These are phyloP conservation scores for Saccharum hybrid DNA, from an alignment of 202 grass and related monocot species.

Conservation along the genomic window DNA sequence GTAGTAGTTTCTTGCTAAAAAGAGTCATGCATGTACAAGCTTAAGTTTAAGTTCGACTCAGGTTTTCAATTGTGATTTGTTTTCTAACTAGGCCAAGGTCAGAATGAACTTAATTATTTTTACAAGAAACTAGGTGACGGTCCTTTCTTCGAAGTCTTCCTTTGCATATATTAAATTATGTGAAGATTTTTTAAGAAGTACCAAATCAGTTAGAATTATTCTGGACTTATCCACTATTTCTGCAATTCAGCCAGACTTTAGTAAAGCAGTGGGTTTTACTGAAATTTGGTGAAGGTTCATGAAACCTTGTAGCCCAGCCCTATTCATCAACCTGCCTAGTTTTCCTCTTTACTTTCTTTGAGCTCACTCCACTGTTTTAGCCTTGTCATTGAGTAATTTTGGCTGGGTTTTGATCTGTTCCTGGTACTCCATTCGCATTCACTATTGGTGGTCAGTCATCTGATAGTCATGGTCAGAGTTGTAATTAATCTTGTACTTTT, in stretches of 20 bases:
- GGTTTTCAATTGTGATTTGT: not conserved
- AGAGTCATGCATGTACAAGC: not conserved
- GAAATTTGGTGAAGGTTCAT: not conserved
- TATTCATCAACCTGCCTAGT: no score
- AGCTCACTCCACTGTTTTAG: no score
- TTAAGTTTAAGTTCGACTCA: not conserved
- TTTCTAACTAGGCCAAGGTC: constrained; percentile 22
- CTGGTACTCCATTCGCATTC: no score
- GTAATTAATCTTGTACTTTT: no score
- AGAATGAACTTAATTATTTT: constrained; percentile 13
- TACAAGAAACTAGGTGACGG: not conserved
- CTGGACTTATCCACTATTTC: not conserved
- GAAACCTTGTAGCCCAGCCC: no score
- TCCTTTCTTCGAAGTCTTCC: not conserved
- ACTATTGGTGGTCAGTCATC: no score
- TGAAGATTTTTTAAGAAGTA: not conserved
- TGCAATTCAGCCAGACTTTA: constrained; percentile 4
- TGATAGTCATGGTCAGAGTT: no score
- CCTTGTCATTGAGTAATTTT: no score
- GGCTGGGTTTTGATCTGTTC: no score
- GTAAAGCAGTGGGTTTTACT: constrained; percentile 10
- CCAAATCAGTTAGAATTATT: not conserved
- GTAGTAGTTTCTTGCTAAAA: not conserved
- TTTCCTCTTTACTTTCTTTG: no score
- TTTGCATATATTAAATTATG: constrained; percentile 11